Evolutionary conservation across 2,329 filamentous ascomycete species (phyloP).

Genomic region (Botrytis fabae): DNA sequence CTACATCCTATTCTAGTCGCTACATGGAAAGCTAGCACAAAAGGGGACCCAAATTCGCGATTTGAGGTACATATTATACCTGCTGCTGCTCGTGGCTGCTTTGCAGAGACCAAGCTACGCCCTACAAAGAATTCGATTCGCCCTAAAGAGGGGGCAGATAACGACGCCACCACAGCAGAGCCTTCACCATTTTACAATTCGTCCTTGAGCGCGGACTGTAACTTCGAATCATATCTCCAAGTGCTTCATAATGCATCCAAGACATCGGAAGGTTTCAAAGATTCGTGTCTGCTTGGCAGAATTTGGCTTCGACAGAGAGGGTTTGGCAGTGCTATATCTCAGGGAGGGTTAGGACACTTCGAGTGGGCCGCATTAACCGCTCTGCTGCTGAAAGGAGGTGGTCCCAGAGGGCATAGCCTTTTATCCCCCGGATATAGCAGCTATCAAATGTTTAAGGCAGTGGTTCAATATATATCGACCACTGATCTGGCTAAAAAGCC

Average conservation of each 20-base stretch:
- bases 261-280: constrained; percentile 59
- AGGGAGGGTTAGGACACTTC: constrained; percentile 88
- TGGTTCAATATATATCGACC: constrained; percentile 79
- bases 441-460: constrained; percentile 92
- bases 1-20: constrained; percentile 68
- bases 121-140: constrained; percentile 71
- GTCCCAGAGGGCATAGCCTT: constrained; percentile 66
- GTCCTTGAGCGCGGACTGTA: constrained; percentile 74
- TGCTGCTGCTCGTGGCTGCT: constrained; percentile 67
- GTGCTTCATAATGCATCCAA: constrained; percentile 69
- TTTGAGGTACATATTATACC: constrained; percentile 75
- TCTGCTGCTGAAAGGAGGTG: constrained; percentile 76
- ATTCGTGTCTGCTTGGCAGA: constrained; percentile 82
- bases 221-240: constrained; percentile 72
- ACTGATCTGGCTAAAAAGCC: constrained; percentile 71
- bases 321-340: constrained; percentile 66
- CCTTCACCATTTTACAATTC: constrained; percentile 89
- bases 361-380: constrained; percentile 86
- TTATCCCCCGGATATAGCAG: constrained; percentile 81
- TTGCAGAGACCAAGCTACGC: constrained; percentile 69
- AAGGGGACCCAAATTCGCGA: constrained; percentile 44
- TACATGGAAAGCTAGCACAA: constrained; percentile 41
- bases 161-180: constrained; percentile 42
- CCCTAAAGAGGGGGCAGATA: constrained; percentile 49
- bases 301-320: constrained; percentile 89